Percentiles rank a stretch among this genome's conserved stretches.
phyloP scores from a whole-genome alignment of 1,284 basidiomycete genomes.

The Erythrobasidium hasegawianum region DNA sequence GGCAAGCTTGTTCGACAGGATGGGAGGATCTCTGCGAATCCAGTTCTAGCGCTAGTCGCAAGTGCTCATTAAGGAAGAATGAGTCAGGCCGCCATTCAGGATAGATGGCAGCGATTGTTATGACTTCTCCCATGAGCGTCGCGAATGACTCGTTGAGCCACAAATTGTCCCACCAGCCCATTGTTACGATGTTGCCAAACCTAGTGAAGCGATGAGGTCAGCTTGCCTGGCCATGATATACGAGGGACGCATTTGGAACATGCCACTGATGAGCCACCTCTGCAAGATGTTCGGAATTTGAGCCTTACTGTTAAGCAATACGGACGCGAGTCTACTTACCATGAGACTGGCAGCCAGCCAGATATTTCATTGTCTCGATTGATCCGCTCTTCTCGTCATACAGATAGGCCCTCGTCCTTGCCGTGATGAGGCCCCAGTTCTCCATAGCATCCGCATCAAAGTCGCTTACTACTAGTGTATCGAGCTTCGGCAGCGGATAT shows the following conservation, averaged over 20 bases:
- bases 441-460: conserved; percentile 95
- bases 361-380: conserved; percentile 69
- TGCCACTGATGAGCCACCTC: conserved; percentile 50
- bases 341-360: conserved; percentile 77
- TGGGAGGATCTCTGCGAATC: conserved; percentile 90
- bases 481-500: conserved; percentile 85
- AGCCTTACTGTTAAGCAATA: too few relatives aligned
- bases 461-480: conserved; percentile 66
- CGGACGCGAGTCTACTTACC: too few relatives aligned
- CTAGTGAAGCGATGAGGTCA: conserved; percentile 49
- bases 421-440: conserved; percentile 63
- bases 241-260: neutral
- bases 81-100: conserved; percentile 57
- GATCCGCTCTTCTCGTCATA: conserved; percentile 75
- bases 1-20: conserved; percentile 88
- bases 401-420: conserved; percentile 76
- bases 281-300: too few relatives aligned
- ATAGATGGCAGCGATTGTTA: conserved; percentile 67
- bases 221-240: too few relatives aligned
- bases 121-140: conserved; percentile 74
- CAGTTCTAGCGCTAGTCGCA: conserved; percentile 64
- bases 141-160: conserved; percentile 73
- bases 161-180: conserved; percentile 43
- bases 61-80: conserved; percentile 56
- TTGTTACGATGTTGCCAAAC: conserved; percentile 70